Conservation (phyloP, 176 grass and related monocot genomes). For the Musa schizocarpa region DNA sequence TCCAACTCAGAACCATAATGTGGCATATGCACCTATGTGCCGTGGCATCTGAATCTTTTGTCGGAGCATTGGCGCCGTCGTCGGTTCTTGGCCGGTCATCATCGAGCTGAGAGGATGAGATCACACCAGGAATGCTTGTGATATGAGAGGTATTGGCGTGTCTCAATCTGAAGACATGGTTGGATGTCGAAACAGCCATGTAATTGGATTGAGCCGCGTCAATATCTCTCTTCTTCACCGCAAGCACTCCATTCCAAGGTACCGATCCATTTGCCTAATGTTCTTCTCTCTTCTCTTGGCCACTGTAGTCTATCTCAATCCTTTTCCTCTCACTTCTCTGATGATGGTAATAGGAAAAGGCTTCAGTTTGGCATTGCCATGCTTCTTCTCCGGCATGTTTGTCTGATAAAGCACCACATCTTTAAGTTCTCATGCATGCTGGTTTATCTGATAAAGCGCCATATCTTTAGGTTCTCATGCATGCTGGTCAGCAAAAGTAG, state of each 20-base stretch:
- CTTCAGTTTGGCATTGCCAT: neutral
- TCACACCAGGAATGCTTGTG: neutral
- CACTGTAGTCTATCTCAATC: too few species aligned
- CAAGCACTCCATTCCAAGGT: neutral
- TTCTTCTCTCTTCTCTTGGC: neutral
- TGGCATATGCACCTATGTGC: neutral
- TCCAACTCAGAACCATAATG: too few species aligned
- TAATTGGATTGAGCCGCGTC: constrained; percentile 92
- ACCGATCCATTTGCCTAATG: neutral
- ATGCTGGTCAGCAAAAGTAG: constrained; percentile 7
- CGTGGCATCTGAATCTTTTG: neutral
- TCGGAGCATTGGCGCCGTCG: neutral
- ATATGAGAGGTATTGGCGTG: constrained; percentile 65
- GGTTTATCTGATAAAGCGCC: neutral
- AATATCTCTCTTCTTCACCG: constrained; percentile 49
- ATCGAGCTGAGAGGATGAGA: neutral
- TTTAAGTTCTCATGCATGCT: neutral
- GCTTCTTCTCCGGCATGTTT: neutral
- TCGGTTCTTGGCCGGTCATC: neutral
- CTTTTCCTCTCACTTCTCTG: neutral
- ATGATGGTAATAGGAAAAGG: too few species aligned
- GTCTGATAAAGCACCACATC: neutral
- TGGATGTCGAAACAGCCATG: constrained; percentile 34
- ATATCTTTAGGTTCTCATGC: constrained; percentile 1
- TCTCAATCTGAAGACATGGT: constrained; percentile 66